These are phyloP conservation scores for Globisporangium barbulae DNA, from an alignment of 352 stramenopile species.

Conservation along the genomic window DNA sequence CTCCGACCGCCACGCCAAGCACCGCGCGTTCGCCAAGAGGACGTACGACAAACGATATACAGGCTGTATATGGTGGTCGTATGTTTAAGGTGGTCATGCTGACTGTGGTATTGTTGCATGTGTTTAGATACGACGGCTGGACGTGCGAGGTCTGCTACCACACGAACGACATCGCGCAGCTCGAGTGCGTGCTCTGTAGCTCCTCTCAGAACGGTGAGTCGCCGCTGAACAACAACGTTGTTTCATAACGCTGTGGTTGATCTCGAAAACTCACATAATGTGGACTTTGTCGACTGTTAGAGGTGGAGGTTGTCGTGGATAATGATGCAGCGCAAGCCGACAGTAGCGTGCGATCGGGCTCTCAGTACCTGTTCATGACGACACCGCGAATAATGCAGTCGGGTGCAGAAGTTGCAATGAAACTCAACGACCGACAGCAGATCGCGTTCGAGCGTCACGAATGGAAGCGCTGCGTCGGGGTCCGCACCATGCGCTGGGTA, in stretches of 20 bases:
- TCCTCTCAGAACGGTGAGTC: constrained; percentile 33
- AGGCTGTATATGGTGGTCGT: background rate
- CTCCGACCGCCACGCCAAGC: constrained; percentile 26
- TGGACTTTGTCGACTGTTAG: background rate
- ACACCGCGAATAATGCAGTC: constrained; percentile 23
- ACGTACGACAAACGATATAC: constrained; percentile 22
- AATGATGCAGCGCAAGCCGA: background rate
- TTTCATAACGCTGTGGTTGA: background rate
- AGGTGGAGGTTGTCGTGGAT: constrained; percentile 7
- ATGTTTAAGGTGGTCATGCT: background rate
- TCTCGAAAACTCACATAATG: background rate
- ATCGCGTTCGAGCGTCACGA: constrained; percentile 55
- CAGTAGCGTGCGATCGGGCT: constrained; percentile 16
- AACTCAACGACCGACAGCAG: constrained; percentile 49
- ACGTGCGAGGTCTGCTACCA: constrained; percentile 56
- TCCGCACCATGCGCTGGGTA: constrained; percentile 14
- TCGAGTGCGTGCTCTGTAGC: constrained; percentile 50
- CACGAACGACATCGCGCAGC: constrained; percentile 44
- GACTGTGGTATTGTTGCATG: background rate
- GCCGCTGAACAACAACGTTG: background rate
- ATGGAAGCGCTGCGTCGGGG: constrained; percentile 63
- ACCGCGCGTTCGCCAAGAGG: constrained; percentile 46
- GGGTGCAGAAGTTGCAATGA: constrained; percentile 6
- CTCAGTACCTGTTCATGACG: constrained; percentile 32
- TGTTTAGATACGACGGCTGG: constrained; percentile 38